Percentiles rank a stretch among this genome's conserved stretches.
phyloP scores from a whole-genome alignment of 2,329 filamentous ascomycete genomes.

The Aspergillus hiratsukae region DNA sequence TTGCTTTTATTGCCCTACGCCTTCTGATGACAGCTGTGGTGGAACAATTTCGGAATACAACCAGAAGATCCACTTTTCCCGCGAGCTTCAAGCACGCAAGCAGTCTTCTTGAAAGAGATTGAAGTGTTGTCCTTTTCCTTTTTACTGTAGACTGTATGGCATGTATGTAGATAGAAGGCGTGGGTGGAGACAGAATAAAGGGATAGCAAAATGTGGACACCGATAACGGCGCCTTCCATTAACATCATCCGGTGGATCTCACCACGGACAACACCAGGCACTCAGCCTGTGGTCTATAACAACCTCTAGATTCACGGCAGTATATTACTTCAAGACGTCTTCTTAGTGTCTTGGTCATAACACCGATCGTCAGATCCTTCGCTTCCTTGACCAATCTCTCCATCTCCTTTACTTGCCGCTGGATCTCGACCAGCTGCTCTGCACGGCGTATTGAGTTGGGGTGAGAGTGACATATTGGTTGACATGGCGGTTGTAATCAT shows the following conservation, averaged over 20 bases:
- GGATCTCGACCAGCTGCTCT: neutral
- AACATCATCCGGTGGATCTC: constrained; percentile 1
- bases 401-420: constrained; percentile 5
- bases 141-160: neutral
- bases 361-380: constrained; percentile 11
- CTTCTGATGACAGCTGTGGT: neutral
- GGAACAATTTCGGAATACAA: neutral
- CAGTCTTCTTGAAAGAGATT: neutral
- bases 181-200: neutral
- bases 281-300: neutral
- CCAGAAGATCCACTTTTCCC: neutral
- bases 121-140: neutral
- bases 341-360: constrained; percentile 4
- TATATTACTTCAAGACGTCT: neutral
- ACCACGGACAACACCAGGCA: neutral
- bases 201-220: neutral
- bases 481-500: constrained; percentile 2
- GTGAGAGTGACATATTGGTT: constrained; percentile 8
- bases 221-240: neutral
- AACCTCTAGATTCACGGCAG: neutral
- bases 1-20: neutral
- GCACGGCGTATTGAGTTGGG: too few species aligned
- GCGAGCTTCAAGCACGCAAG: neutral
- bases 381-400: constrained; percentile 8
- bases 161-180: neutral